Evolutionary conservation across 805 yeast species (phyloP).

Genomic region (Myxozyma melibiosi): DNA sequence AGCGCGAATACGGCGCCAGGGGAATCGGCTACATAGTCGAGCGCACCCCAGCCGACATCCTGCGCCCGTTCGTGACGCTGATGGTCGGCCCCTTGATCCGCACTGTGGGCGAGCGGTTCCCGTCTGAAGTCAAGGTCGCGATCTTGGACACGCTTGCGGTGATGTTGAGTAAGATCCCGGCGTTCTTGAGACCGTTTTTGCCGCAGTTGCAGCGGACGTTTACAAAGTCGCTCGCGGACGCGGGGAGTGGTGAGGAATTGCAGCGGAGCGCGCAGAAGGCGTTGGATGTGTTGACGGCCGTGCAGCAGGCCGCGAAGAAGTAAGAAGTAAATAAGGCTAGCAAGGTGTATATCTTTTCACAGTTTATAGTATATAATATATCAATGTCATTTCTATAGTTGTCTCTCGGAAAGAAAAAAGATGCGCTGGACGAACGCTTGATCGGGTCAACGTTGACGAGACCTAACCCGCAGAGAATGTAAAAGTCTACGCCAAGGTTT

Average conservation of each 20-base stretch:
- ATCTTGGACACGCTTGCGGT: constrained; percentile 81
- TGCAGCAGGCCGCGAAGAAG: constrained; percentile 17
- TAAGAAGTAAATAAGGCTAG: neutral
- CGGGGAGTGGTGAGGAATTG: constrained; percentile 58
- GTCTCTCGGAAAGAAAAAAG: too few relatives aligned
- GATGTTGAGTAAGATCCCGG: constrained; percentile 80
- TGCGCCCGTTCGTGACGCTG: constrained; percentile 86
- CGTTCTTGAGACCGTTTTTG: constrained; percentile 88
- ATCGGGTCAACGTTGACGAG: too few relatives aligned
- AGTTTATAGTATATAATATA: neutral
- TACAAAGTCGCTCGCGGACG: constrained; percentile 85
- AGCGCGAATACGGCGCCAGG: constrained; percentile 81
- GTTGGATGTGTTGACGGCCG: constrained; percentile 63
- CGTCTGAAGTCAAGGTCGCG: constrained; percentile 91
- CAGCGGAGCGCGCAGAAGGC: constrained; percentile 88
- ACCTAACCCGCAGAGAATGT: too few relatives aligned
- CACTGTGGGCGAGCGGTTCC: constrained; percentile 94
- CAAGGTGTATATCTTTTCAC: neutral
- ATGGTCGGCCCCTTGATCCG: constrained; percentile 98
- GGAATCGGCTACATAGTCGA: constrained; percentile 87
- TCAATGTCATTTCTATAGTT: too few relatives aligned
- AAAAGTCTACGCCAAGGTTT: too few relatives aligned
- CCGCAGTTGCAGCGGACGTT: constrained; percentile 98
- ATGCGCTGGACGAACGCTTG: too few relatives aligned
- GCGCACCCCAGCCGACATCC: constrained; percentile 68